These are phyloP conservation scores for Penicillium sp. DNA, from an alignment of 2,329 filamentous ascomycete genomes.

Conservation along the genomic window DNA sequence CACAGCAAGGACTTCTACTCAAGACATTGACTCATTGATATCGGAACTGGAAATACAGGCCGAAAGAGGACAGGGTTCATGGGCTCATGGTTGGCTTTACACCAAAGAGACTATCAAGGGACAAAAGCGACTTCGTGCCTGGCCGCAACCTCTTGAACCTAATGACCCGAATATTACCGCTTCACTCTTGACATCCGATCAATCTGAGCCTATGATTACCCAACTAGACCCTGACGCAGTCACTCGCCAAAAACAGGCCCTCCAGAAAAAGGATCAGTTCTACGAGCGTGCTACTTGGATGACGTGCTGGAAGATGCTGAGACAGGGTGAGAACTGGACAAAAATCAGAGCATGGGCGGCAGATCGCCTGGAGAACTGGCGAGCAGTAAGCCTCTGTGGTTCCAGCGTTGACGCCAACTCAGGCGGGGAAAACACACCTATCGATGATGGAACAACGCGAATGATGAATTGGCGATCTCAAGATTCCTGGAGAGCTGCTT, in stretches of 20 bases:
- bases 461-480: conserved; percentile 49
- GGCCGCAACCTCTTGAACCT: conserved; percentile 68
- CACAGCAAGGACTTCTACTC: conserved; percentile 69
- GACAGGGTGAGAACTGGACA: conserved; percentile 75
- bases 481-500: conserved; percentile 44
- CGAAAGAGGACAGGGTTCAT: conserved; percentile 75
- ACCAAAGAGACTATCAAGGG: conserved; percentile 89
- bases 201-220: conserved; percentile 72
- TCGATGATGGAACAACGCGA: conserved; percentile 44
- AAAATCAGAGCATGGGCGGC: conserved; percentile 85
- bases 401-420: conserved; percentile 40
- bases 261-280: conserved; percentile 83
- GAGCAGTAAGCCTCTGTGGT: conserved; percentile 80
- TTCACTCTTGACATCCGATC: conserved; percentile 62
- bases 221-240: conserved; percentile 91
- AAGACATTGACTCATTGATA: conserved; percentile 76
- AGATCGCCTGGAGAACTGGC: conserved; percentile 86
- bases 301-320: conserved; percentile 90
- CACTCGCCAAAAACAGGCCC: conserved; percentile 74
- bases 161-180: conserved; percentile 61
- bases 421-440: conserved; percentile 34
- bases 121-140: conserved; percentile 77
- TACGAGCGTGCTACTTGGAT: conserved; percentile 92
- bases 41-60: conserved; percentile 76
- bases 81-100: conserved; percentile 89